These are phyloP conservation scores for Thalassiosira exigua DNA, from an alignment of 352 stramenopile species.

Conservation along the genomic window DNA sequence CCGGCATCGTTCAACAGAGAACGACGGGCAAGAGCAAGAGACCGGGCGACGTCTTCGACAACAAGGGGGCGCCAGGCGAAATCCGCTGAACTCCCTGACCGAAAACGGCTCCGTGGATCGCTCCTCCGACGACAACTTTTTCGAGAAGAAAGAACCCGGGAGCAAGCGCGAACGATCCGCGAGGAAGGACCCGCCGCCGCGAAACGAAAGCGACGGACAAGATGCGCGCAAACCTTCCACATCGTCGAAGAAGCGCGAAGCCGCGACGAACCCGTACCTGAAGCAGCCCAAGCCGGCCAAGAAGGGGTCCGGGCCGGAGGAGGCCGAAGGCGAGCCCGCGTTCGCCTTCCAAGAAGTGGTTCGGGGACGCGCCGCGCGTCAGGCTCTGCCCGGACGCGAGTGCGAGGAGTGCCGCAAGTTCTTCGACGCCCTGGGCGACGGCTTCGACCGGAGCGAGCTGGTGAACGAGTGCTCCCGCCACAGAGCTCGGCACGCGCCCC, in stretches of 20 bases:
- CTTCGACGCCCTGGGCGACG: constrained; percentile 47
- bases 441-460: constrained; percentile 46
- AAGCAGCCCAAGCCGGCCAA: constrained; percentile 19
- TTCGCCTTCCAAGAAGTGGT: constrained; percentile 68
- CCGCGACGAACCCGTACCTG: constrained; percentile 16
- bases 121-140: neutral
- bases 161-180: constrained; percentile 23
- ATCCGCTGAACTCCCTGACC: constrained; percentile 30
- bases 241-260: constrained; percentile 7
- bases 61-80: constrained; percentile 1
- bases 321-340: constrained; percentile 3
- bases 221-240: constrained; percentile 3
- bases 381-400: constrained; percentile 49
- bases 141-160: neutral
- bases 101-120: constrained; percentile 10
- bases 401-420: constrained; percentile 65
- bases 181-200: neutral
- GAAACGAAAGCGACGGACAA: constrained; percentile 11
- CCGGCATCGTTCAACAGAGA: too few species aligned
- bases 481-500: constrained; percentile 34
- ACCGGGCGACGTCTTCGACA: neutral
- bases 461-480: constrained; percentile 65
- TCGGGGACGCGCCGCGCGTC: constrained; percentile 47
- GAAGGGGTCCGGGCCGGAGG: constrained; percentile 6
- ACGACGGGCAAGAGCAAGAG: neutral